Conservation (phyloP, 768 basidiomycete genomes). For the Leccinum rimulosum region DNA sequence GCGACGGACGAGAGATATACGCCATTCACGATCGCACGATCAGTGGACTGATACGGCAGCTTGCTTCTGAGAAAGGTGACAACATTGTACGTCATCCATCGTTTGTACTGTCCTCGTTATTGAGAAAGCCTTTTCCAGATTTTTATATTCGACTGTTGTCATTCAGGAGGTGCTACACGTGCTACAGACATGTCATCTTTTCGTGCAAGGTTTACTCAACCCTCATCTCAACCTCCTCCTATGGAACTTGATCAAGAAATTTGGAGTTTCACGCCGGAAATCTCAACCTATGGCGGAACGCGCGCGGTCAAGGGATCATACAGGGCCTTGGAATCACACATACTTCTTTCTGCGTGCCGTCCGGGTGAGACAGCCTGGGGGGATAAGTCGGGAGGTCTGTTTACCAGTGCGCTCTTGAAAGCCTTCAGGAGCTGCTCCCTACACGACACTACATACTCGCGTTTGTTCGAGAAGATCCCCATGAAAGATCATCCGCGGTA, state of each 20-base stretch:
- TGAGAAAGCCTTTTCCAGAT: conserved; percentile 2
- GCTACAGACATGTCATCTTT: neutral
- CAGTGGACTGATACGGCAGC: conserved; percentile 10
- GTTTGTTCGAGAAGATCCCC: conserved; percentile 6
- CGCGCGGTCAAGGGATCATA: conserved; percentile 6
- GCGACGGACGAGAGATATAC: conserved; percentile 4
- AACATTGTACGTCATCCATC: conserved; percentile 13
- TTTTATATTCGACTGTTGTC: conserved; percentile 19
- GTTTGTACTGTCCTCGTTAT: neutral
- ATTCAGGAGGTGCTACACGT: conserved; percentile 19
- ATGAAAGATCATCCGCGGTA: neutral
- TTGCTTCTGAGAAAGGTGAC: conserved; percentile 17
- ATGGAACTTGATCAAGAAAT: conserved; percentile 13
- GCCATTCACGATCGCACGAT: conserved; percentile 19
- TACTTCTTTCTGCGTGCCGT: conserved; percentile 23
- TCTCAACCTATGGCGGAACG: conserved; percentile 6
- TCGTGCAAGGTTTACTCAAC: conserved; percentile 7
- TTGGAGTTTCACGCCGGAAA: neutral
- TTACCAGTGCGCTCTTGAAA: conserved; percentile 19
- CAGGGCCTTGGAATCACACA: conserved; percentile 20
- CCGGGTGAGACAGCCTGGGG: conserved; percentile 15
- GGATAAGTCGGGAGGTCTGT: conserved; percentile 15
- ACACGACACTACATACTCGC: conserved; percentile 17
- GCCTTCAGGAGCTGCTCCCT: conserved; percentile 4
- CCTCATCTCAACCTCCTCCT: conserved; percentile 12